phyloP scores from a whole-genome alignment of 495 filamentous ascomycete species.

The Chaetomium cochliodes region DNA sequence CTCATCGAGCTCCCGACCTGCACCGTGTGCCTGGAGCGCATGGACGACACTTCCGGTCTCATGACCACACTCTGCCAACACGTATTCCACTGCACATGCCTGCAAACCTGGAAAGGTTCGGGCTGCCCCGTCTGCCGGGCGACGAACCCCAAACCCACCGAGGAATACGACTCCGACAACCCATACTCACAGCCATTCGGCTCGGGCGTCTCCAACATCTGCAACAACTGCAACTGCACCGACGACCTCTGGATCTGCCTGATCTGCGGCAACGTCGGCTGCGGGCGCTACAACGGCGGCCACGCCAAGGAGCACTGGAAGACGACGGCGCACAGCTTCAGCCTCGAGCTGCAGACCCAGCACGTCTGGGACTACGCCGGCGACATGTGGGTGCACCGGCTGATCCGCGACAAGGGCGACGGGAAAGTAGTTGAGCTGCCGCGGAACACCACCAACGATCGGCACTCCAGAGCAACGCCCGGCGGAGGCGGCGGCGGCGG shows the following conservation, averaged over 20 bases:
- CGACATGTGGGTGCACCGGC: constrained; percentile 91
- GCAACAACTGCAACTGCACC: constrained; percentile 70
- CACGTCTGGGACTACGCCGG: constrained; percentile 97
- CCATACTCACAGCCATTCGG: constrained; percentile 53
- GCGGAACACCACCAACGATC: constrained; percentile 25
- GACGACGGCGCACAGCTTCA: constrained; percentile 81
- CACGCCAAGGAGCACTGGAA: constrained; percentile 96
- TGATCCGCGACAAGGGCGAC: constrained; percentile 88
- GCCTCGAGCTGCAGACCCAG: constrained; percentile 87
- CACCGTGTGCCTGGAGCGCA: constrained; percentile 93
- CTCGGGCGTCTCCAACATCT: constrained; percentile 51
- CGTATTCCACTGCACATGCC: constrained; percentile 95
- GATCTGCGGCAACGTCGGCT: constrained; percentile 91
- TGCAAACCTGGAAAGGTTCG: constrained; percentile 92
- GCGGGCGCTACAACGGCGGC: constrained; percentile 88
- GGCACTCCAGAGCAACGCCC: background rate
- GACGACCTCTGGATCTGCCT: constrained; percentile 91
- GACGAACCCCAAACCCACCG: constrained; percentile 52
- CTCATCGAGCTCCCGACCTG: constrained; percentile 93
- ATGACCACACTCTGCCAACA: constrained; percentile 97
- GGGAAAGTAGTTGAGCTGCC: constrained; percentile 87
- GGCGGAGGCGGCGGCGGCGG: constrained; percentile 14
- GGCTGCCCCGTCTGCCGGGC: constrained; percentile 95
- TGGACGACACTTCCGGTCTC: constrained; percentile 95
- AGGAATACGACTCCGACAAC: constrained; percentile 39